Evolutionary conservation across 1,139 yeast genomes (phyloP).

Genomic region (Blastobotrys serpentis): DNA sequence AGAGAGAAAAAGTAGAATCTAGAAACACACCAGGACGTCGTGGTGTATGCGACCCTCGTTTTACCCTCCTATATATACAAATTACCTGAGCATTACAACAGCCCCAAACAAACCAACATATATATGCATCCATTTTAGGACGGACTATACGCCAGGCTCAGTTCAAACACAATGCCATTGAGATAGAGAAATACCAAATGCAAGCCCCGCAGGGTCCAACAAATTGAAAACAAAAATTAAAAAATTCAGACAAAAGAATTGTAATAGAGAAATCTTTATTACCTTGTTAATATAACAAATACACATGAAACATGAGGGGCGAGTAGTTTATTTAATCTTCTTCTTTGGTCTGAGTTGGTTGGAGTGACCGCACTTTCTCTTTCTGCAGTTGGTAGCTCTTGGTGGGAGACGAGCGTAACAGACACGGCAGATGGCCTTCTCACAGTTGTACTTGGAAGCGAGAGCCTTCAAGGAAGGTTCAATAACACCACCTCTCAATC

Average conservation of each 20-base stretch:
- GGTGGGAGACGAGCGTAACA: conserved; percentile 99
- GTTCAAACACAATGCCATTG: too few species aligned
- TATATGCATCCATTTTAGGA: too few species aligned
- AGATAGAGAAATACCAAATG: too few species aligned
- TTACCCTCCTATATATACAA: too few species aligned
- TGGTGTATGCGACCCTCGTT: too few species aligned
- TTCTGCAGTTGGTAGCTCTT: conserved; percentile 99
- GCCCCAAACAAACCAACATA: too few species aligned
- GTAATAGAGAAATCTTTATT: conserved; percentile 7
- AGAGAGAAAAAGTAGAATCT: too few species aligned
- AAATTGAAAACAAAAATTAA: too few species aligned
- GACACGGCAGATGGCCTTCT: conserved; percentile 97
- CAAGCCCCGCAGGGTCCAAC: too few species aligned
- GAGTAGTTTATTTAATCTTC: conserved; percentile 87
- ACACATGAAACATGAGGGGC: conserved; percentile 16
- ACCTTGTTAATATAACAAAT: conserved; percentile 8
- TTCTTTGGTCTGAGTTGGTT: conserved; percentile 99
- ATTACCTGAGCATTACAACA: too few species aligned
- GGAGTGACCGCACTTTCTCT: conserved; percentile 99
- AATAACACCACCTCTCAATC: conserved; percentile 95
- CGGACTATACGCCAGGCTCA: too few species aligned
- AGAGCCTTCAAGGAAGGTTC: conserved; percentile 99
- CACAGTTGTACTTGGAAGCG: conserved; percentile 99
- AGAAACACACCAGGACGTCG: too few species aligned
- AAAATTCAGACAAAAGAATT: neutral